These are phyloP conservation scores for Rhodotorula toruloides DNA, from an alignment of 768 basidiomycete genomes.

Conservation along the genomic window DNA sequence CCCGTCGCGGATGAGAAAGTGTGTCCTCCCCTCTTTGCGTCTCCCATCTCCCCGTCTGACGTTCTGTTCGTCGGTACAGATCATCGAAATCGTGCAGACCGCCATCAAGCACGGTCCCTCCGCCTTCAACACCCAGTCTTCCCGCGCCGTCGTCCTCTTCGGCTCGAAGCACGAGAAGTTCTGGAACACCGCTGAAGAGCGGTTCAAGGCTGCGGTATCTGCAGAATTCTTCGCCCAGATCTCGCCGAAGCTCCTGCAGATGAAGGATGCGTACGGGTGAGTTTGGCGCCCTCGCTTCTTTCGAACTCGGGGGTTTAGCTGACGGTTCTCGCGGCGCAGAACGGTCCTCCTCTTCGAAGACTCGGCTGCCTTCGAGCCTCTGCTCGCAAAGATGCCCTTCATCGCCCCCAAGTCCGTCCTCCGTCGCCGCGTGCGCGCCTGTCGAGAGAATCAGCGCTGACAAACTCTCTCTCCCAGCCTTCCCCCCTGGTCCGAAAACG, in stretches of 20 bases:
- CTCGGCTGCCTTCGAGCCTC: slow-evolving; percentile 27
- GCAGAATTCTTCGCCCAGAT: slow-evolving; percentile 21
- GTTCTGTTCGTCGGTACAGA: neutral
- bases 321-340: neutral
- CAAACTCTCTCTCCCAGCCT: neutral
- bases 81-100: neutral
- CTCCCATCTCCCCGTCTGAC: neutral
- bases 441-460: neutral
- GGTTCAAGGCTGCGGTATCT: slow-evolving; percentile 37
- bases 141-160: slow-evolving; percentile 46
- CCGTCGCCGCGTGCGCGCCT: neutral
- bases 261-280: slow-evolving; percentile 44
- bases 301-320: neutral
- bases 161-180: slow-evolving; percentile 40
- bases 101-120: slow-evolving; percentile 24
- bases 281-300: neutral
- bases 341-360: slow-evolving; percentile 49
- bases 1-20: slow-evolving; percentile 44
- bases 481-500: slow-evolving; percentile 42
- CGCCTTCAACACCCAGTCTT: slow-evolving; percentile 48
- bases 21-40: no score
- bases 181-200: slow-evolving; percentile 42
- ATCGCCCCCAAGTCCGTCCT: slow-evolving; percentile 17
- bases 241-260: slow-evolving; percentile 40
- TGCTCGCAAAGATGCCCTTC: slow-evolving; percentile 35